Base-by-base conservation (phyloP, 2,329 filamentous ascomycete genomes). In the Venturia oleaginea region DNA sequence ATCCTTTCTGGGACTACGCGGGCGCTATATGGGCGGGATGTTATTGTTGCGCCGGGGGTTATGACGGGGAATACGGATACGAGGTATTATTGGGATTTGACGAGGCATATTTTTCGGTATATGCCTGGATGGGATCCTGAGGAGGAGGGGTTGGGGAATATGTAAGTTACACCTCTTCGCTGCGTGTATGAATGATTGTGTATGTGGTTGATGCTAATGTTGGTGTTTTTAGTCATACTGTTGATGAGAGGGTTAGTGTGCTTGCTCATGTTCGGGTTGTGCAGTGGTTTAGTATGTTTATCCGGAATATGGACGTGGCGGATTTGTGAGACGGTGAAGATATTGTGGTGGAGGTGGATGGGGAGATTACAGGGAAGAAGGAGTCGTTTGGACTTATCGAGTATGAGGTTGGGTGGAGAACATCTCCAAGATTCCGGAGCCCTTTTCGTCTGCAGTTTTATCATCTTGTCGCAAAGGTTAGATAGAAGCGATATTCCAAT, bases 21-120 rank as follows among this genome's bases (percentile, higher is more conserved):
- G 27, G 62, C 62, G 17, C 24, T 64, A 4, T 64, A 60, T 30
- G 62, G 62, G 1, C 54, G 61, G 22, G 37, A 30, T 2, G 32
- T 65, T 3, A 71, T 80, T 7, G 76, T 78, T 0, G 74, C 74
- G 11, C 77, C 77, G 0, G 66, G 62, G 0, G 76, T 82, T 61
- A 81, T 81, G 78, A 81, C 79, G 1, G 81, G 80, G 0, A 83
- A 83, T 62, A 83, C 81, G 0, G 81, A 83, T 65, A 83, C 81
- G 0, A 70, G 76, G 3, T 81, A 81, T 67, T 83, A 82, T 68
- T 83, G 80, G 81, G 71, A 75, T 46, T 66, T 83, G 66, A 79
- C 79, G n/a, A 75, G 76, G 66, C 79, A 83, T 63, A 82, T 83
- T 10, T 83, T 81, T 68, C 73, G 81, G 1, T 83, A 81, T 69